Percentiles rank a stretch among this genome's conserved stretches.
Evolutionary conservation across 2,329 filamentous ascomycete genomes (phyloP).

Genomic region (Colletotrichum incanum): DNA sequence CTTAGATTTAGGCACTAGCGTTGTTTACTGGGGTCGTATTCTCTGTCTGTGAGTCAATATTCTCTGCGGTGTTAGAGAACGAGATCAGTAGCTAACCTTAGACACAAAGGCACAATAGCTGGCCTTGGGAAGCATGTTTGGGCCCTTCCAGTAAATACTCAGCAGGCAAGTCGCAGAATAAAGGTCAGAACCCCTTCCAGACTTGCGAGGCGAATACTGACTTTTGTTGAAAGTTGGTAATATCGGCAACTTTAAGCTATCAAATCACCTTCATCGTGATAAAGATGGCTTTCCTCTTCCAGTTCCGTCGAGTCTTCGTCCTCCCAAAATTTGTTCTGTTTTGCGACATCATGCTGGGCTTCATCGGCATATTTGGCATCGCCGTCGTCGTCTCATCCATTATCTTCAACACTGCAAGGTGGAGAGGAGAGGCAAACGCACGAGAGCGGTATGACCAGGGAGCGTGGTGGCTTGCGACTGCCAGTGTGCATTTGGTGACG

Average conservation of each 20-base stretch:
- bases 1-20: not conserved
- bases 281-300: slow-evolving; percentile 34
- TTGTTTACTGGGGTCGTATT: slow-evolving; percentile 20
- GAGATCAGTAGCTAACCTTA: not conserved
- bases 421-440: slow-evolving; percentile 21
- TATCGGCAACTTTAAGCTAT: slow-evolving; percentile 29
- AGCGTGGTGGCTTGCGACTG: slow-evolving; percentile 28
- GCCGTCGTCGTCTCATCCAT: slow-evolving; percentile 27
- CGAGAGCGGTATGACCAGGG: slow-evolving; percentile 9
- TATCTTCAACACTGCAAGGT: slow-evolving; percentile 12
- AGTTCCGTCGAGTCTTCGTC: slow-evolving; percentile 30
- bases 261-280: slow-evolving; percentile 28
- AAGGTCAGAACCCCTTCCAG: not conserved
- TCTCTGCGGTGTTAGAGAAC: accelerated
- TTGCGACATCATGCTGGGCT: slow-evolving; percentile 34
- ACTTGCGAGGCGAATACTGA: not conserved
- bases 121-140: slow-evolving; percentile 27
- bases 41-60: not conserved
- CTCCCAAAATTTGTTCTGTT: slow-evolving; percentile 6
- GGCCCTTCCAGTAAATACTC: slow-evolving; percentile 1
- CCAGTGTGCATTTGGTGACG: slow-evolving; percentile 25
- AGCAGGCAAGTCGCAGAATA: slow-evolving; percentile 14
- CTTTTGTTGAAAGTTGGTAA: not conserved
- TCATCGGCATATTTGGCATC: slow-evolving; percentile 28
- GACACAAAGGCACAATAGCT: slow-evolving; percentile 12